Conservation (phyloP, 305 asterid genomes). For the Rubia balearica region DNA sequence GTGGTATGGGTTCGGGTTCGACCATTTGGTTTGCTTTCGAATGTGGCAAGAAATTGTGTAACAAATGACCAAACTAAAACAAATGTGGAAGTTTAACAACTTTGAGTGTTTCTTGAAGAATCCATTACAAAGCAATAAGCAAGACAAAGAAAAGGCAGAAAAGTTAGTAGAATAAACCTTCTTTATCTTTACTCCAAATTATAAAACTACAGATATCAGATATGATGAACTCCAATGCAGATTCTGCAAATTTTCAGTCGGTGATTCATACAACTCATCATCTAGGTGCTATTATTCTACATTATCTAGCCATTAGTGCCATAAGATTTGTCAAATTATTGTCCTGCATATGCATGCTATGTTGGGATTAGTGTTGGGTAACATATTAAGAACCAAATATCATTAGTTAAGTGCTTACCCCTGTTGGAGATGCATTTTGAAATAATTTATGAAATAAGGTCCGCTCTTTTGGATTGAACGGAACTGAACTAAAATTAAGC, state of each 20-base stretch:
- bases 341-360: conserved; percentile 6
- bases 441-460: too few relatives aligned
- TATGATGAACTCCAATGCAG: conserved; percentile 5
- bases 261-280: conserved; percentile 15
- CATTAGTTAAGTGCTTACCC: too few relatives aligned
- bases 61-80: conserved; percentile 1
- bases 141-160: neutral
- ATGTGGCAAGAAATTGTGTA: neutral
- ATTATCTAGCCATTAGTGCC: neutral
- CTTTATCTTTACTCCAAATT: neutral
- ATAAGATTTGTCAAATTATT: neutral
- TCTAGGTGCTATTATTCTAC: neutral
- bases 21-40: neutral
- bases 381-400: neutral
- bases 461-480: too few relatives aligned
- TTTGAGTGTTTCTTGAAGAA: conserved; percentile 3
- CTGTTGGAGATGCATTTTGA: too few relatives aligned
- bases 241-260: neutral
- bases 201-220: conserved; percentile 3
- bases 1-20: neutral
- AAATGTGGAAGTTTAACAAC: neutral
- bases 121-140: conserved; percentile 3
- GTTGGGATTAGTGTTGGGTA: conserved; percentile 7
- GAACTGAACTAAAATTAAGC: too few relatives aligned
- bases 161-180: neutral